Evolutionary conservation across 345 rosid species (phyloP).

Genomic region (Triadica sebifera): DNA sequence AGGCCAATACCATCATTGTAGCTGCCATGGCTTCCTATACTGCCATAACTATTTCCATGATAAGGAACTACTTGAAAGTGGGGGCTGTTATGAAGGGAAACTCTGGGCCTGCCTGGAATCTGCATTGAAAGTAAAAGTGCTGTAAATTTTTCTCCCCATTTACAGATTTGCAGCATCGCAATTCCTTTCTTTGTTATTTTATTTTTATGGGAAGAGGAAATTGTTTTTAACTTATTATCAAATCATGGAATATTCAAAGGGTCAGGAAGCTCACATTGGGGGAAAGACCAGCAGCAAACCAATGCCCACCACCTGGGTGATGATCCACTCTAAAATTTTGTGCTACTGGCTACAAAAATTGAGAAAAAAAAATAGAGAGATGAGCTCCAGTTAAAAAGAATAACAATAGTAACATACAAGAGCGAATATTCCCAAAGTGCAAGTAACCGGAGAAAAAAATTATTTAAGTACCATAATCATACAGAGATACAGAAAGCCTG

Average conservation of each 20-base stretch:
- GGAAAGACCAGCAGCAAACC: slow-evolving; percentile 99
- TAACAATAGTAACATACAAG: not conserved
- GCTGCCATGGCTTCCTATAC: slow-evolving; percentile 95
- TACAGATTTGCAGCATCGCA: not conserved
- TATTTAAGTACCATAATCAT: not conserved
- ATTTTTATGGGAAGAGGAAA: not conserved
- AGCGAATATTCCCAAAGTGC: not conserved
- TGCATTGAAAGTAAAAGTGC: slow-evolving; percentile 24
- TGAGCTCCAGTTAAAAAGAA: slow-evolving; percentile 1
- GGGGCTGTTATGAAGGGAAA: slow-evolving; percentile 72
- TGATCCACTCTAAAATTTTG: slow-evolving; percentile 93
- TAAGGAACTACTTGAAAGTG: slow-evolving; percentile 67
- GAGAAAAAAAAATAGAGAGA: slow-evolving; percentile 11
- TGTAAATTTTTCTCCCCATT: not conserved
- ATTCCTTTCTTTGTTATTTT: not conserved
- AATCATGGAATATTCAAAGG: slow-evolving; percentile 16
- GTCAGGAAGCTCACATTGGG: slow-evolving; percentile 67
- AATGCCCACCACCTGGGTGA: slow-evolving; percentile 99
- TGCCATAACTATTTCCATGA: slow-evolving; percentile 87
- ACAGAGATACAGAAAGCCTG: not conserved
- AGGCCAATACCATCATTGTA: slow-evolving; percentile 76
- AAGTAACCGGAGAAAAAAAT: too few relatives aligned
- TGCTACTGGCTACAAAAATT: slow-evolving; percentile 57
- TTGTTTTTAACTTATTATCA: not conserved
- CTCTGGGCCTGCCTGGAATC: slow-evolving; percentile 72